Percentiles rank a stretch among this genome's conserved stretches.
Conservation (phyloP, 257 asterid species). For the Scutellaria barbata region DNA sequence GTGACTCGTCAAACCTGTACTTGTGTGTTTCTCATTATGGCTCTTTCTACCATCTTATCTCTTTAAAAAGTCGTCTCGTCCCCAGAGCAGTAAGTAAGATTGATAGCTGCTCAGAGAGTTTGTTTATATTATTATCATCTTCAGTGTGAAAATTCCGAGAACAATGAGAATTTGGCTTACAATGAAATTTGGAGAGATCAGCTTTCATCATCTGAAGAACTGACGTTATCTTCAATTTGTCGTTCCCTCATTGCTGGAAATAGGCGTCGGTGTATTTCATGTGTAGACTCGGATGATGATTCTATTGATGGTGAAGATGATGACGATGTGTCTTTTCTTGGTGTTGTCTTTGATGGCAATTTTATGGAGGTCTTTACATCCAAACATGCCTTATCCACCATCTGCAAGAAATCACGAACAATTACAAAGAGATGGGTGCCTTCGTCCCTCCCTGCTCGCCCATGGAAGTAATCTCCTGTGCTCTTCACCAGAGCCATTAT, state of each 20-base stretch:
- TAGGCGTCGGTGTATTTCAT: conserved; percentile 46
- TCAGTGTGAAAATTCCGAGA: not conserved
- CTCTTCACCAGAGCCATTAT: conserved; percentile 71
- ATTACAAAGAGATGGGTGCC: conserved; percentile 65
- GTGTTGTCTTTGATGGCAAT: conserved; percentile 40
- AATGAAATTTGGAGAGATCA: conserved; percentile 36
- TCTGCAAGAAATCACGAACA: conserved; percentile 75
- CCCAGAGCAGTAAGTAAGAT: not conserved
- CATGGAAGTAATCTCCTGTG: conserved; percentile 91
- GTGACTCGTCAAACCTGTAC: not conserved
- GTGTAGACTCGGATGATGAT: conserved; percentile 47
- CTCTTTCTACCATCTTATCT: conserved; percentile 20
- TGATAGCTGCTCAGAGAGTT: too few relatives aligned
- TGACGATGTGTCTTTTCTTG: conserved; percentile 42
- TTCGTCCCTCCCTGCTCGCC: conserved; percentile 72
- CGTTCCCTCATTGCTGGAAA: conserved; percentile 80
- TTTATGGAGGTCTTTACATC: conserved; percentile 55
- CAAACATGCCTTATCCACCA: conserved; percentile 74
- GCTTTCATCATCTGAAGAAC: conserved; percentile 68
- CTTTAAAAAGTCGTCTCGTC: not conserved
- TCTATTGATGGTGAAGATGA: conserved; percentile 40
- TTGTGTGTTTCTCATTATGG: conserved; percentile 1
- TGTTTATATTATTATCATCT: too few relatives aligned
- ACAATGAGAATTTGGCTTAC: not conserved
- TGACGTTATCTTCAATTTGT: conserved; percentile 56